Evolutionary conservation across 2,329 filamentous ascomycete genomes (phyloP), one percentile per base, ranked within the genome.

Genomic region (Zasmidium cellare): DNA sequence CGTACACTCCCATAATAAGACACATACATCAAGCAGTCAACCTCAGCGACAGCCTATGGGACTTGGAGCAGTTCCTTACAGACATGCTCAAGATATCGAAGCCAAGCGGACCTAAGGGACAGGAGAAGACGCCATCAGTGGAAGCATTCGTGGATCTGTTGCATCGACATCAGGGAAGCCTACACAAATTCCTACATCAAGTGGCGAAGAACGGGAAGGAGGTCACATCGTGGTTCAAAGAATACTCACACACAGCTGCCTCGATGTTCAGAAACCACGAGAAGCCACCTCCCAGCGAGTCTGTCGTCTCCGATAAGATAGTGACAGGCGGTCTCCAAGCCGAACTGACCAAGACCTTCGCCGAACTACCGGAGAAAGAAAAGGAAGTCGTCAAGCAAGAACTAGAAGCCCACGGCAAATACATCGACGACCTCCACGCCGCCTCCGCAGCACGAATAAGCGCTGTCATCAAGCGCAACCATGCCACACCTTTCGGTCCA

Each of bases 1-100:
- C 87, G 1, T 90, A 89, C 64, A 89, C 92, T 53, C 88, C 88
- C 0, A 85, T 92, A 58, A 90, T 94, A 56, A 82, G 89, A 20
- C 77, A 80, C 2, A 78, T 92, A 6, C 90, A 93, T 70, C 83
- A 89, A 54, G 82, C 83, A 1, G 82, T 92, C 22, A 87, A 92
- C 67, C 79, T 93, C 5, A 84, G 84, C 31, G 85, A 85, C 41
- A 88, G 90, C 19, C 73, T 93, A 6, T 80, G 81, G 38, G 85
- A 90, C 35, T 77, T 84, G 1, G 85, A 92, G 69, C 78, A 76
- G 9, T 92, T 94, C 67, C 70, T 92, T 20, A 82, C 83, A 5
- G 89, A 92, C 62, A 82, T 92, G 57, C 84, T 94, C 71, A 84
- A 85, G 60, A 80, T 68, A 2, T 74, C 76, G 9, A 78, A 79